Conservation (phyloP, 2,329 filamentous ascomycete species). For the Cercospora zeae-maydis region DNA sequence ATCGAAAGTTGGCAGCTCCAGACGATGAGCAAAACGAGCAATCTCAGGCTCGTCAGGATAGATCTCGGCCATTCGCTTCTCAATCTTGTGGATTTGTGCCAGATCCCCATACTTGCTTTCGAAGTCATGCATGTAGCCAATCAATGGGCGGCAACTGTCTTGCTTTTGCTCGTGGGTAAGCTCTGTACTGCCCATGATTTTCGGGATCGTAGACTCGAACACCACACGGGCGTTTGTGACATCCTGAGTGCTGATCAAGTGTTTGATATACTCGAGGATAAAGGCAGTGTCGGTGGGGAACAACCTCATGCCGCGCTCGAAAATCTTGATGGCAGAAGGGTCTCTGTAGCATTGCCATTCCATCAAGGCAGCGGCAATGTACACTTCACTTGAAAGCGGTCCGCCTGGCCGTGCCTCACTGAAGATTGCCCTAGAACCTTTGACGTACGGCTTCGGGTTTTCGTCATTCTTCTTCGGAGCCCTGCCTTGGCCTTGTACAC, state of each 20-base stretch:
- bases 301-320: constrained; percentile 86
- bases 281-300: constrained; percentile 94
- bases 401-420: constrained; percentile 82
- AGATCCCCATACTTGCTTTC: constrained; percentile 93
- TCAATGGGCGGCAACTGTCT: constrained; percentile 74
- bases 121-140: constrained; percentile 89
- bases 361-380: constrained; percentile 86
- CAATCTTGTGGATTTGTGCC: constrained; percentile 82
- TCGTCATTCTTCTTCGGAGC: constrained; percentile 44
- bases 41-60: constrained; percentile 9
- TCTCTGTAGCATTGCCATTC: constrained; percentile 97
- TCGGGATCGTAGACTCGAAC: constrained; percentile 89
- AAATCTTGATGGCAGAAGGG: constrained; percentile 86
- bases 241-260: constrained; percentile 87
- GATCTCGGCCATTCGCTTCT: constrained; percentile 69
- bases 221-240: constrained; percentile 87
- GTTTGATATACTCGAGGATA: constrained; percentile 92
- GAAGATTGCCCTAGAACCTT: constrained; percentile 81
- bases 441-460: constrained; percentile 12
- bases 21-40: constrained; percentile 69
- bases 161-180: constrained; percentile 47
- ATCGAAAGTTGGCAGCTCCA: constrained; percentile 67
- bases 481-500: constrained; percentile 77
- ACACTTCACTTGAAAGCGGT: constrained; percentile 88
- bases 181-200: constrained; percentile 62